Percentiles rank a stretch among this genome's conserved stretches.
Evolutionary conservation across 768 basidiomycete genomes (phyloP).

Genomic region (Boletus huronensis): DNA sequence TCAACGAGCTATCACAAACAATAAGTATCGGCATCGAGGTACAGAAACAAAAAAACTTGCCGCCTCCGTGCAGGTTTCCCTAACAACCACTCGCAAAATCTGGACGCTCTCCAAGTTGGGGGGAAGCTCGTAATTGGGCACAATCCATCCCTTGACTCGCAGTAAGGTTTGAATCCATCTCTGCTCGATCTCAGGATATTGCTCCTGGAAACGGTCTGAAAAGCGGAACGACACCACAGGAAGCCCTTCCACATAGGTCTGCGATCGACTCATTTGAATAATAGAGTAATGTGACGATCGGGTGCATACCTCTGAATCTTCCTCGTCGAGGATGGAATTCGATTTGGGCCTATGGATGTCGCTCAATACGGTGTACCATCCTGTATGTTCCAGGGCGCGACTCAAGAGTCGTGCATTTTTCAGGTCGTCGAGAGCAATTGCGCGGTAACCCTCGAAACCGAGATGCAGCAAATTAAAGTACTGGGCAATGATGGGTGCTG

Average conservation of each 20-base stretch:
- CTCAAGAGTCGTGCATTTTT: conserved; percentile 65
- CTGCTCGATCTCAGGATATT: conserved; percentile 57
- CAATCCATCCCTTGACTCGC: conserved; percentile 52
- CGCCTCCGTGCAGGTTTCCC: conserved; percentile 51
- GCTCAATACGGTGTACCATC: conserved; percentile 49
- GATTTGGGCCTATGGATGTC: conserved; percentile 49
- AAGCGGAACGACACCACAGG: conserved; percentile 56
- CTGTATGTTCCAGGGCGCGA: conserved; percentile 56
- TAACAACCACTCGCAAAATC: conserved; percentile 61
- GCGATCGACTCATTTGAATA: neutral
- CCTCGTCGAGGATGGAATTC: conserved; percentile 40
- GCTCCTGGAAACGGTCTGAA: conserved; percentile 47
- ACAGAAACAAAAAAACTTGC: conserved; percentile 32
- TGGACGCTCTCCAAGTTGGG: conserved; percentile 48
- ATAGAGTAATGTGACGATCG: conserved; percentile 1
- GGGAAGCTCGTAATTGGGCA: conserved; percentile 59
- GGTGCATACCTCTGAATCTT: conserved; percentile 50
- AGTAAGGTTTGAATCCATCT: conserved; percentile 52
- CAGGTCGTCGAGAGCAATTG: conserved; percentile 45
- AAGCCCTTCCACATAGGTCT: conserved; percentile 47
- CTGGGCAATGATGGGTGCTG: conserved; percentile 58
- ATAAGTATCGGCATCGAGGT: conserved; percentile 27
- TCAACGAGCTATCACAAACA: conserved; percentile 47
- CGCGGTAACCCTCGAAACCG: conserved; percentile 52
- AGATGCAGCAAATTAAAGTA: conserved; percentile 65